These are phyloP conservation scores for Cadophora sp. DNA, from an alignment of 2,329 filamentous ascomycete genomes.

Conservation along the genomic window DNA sequence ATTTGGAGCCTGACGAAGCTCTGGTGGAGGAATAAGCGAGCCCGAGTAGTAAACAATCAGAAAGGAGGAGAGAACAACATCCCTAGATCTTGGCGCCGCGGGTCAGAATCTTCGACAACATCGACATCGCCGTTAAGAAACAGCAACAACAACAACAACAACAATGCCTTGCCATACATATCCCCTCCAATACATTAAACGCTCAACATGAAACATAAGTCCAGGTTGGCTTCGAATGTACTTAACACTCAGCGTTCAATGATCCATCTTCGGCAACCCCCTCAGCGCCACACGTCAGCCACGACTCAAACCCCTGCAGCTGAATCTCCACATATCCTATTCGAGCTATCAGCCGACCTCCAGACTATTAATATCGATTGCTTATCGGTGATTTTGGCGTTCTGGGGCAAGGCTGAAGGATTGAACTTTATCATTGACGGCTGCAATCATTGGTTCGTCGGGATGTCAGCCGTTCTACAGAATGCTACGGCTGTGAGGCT, in stretches of 20 bases:
- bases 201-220: background rate
- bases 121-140: background rate
- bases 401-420: background rate
- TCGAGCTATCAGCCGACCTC: background rate
- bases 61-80: background rate
- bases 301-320: background rate
- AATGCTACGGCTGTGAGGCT: background rate
- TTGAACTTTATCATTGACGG: background rate
- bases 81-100: background rate
- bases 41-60: background rate
- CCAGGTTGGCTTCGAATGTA: too few species aligned
- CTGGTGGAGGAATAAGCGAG: conserved; percentile 23
- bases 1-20: conserved; percentile 22
- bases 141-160: background rate
- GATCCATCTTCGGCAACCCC: background rate
- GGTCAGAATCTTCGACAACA: background rate
- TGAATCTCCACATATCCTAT: conserved; percentile 8
- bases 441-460: background rate
- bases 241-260: too few species aligned
- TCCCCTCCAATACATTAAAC: background rate
- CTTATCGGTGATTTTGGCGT: background rate
- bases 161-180: background rate
- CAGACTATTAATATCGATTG: background rate
- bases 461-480: background rate
- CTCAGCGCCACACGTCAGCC: conserved; percentile 8